Base-by-base conservation (phyloP, 805 yeast genomes). In the Lipomyces yamanashiensis region DNA sequence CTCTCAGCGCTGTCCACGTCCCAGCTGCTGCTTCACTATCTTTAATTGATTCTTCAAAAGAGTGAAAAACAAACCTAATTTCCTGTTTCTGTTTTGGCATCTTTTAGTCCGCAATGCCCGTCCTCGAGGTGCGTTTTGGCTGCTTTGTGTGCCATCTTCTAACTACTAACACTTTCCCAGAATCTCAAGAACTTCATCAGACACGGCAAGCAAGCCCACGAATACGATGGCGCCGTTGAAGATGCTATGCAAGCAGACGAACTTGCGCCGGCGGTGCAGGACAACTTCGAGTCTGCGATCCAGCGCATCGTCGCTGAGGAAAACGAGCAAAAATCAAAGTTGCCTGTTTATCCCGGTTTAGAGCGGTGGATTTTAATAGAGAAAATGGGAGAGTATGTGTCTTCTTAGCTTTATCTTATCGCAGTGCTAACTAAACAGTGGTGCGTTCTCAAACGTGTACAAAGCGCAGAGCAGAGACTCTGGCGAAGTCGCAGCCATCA, bases 401-500 rank as follows among this genome's bases (percentile, higher is more conserved):
- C 7, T n/a, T n/a, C n/a, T n/a, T n/a, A n/a, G n/a, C n/a, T 7
- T 34, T 21, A 40, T 2, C 33, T 10, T 28, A 8, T 17, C 21
- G 13, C 44, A 13, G 34, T 15, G 15, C 1, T 28, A 2, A 17
- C 41, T 43, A 17, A 23, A 36, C 43, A 67, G 70, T 72, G 98
- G 98, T 8, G 98, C 98, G 0, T 92, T 93, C 74, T 90, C 96
- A 2, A 82, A 84, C 12, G 98, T 93, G 4, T 90, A 86, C 78
- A 86, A 83, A 72, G 96, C 96, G 0, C 73, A 78, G 15, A 87
- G 87, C 70, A 67, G 76, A 2, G 68, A 69, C 10, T 73, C 79
- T 6, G 74, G 77, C 39, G 74, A 81, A 54, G 75, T 77, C 43
- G 87, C 90, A 15, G 97, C 97, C 12, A 84, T 90, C 71, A 90